Percentiles rank a stretch among this genome's conserved stretches.
phyloP scores from a whole-genome alignment of 2,329 filamentous ascomycete species.

The Aspergillus brunneoviolaceus region DNA sequence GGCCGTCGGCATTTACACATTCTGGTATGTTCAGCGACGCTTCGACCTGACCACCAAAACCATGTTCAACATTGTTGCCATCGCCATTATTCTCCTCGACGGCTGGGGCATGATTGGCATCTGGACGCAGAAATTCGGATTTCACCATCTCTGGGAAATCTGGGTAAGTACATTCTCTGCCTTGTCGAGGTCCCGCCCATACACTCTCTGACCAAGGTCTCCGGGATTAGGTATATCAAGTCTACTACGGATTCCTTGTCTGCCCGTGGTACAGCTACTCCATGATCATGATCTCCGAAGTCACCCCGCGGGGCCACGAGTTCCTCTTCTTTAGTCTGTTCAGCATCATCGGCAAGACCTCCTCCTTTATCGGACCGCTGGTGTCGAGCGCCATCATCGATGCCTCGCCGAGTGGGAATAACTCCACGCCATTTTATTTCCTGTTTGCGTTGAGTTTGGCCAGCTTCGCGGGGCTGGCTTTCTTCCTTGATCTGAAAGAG shows the following conservation, averaged over 20 bases:
- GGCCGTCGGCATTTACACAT: constrained; percentile 59
- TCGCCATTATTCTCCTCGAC: constrained; percentile 60
- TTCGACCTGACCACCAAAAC: constrained; percentile 62
- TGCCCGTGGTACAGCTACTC: constrained; percentile 71
- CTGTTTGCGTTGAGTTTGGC: constrained; percentile 59
- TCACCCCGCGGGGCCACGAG: constrained; percentile 66
- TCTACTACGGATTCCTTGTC: constrained; percentile 64
- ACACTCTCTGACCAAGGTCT: neutral
- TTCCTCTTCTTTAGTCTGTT: constrained; percentile 71
- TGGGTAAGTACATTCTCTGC: constrained; percentile 36
- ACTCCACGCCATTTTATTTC: constrained; percentile 66
- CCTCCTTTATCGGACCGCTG: constrained; percentile 66
- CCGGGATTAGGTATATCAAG: constrained; percentile 40
- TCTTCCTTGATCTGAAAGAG: constrained; percentile 62
- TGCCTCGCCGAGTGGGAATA: constrained; percentile 54
- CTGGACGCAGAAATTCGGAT: constrained; percentile 55
- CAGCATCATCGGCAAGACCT: constrained; percentile 67
- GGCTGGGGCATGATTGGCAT: constrained; percentile 61
- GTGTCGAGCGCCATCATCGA: constrained; percentile 71
- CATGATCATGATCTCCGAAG: constrained; percentile 70
- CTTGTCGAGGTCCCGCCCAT: neutral
- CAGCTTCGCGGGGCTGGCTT: constrained; percentile 54
- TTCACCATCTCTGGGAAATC: constrained; percentile 55
- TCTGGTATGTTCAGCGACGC: constrained; percentile 62
- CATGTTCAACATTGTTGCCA: constrained; percentile 66